These are phyloP conservation scores for Trichoderma sp. DNA, from an alignment of 2,329 filamentous ascomycete genomes.

Conservation along the genomic window DNA sequence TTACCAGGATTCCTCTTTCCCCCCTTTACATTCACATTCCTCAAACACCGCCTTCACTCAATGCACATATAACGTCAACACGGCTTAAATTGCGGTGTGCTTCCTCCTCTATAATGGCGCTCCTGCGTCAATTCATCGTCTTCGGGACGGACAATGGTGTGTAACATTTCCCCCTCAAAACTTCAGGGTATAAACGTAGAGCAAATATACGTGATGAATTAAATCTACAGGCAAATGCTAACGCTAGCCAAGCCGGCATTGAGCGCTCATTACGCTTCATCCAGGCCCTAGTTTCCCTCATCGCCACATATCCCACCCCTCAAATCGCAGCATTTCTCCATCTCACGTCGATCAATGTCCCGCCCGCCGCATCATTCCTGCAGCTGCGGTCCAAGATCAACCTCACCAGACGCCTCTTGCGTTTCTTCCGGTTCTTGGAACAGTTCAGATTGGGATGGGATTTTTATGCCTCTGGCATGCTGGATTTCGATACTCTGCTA, in stretches of 20 bases:
- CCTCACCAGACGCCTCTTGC: conserved; percentile 58
- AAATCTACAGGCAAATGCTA: not conserved
- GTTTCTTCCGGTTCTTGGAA: conserved; percentile 66
- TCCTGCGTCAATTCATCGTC: conserved; percentile 11
- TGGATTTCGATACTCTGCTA: conserved; percentile 42
- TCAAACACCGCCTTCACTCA: not conserved
- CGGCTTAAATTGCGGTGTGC: not conserved
- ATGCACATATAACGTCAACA: not conserved
- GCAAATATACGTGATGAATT: not conserved
- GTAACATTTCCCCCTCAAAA: not conserved
- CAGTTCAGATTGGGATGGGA: conserved; percentile 52
- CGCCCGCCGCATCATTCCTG: conserved; percentile 34
- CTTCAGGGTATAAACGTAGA: no score
- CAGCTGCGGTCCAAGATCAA: conserved; percentile 42
- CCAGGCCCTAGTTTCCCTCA: conserved; percentile 50
- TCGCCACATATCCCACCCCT: conserved; percentile 44
- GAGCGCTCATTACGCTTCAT: conserved; percentile 59
- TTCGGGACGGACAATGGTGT: conserved; percentile 16
- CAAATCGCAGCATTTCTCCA: conserved; percentile 34
- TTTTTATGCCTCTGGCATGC: conserved; percentile 34
- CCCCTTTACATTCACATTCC: no score
- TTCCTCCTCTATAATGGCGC: not conserved
- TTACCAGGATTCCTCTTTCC: no score
- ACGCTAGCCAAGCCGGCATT: conserved; percentile 40
- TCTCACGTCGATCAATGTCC: conserved; percentile 24